A percentile compares a stretch with the other conserved stretches of the same genome.
Evolutionary conservation across 306 rosid genomes (phyloP).

Genomic region (Calophaca sinica): DNA sequence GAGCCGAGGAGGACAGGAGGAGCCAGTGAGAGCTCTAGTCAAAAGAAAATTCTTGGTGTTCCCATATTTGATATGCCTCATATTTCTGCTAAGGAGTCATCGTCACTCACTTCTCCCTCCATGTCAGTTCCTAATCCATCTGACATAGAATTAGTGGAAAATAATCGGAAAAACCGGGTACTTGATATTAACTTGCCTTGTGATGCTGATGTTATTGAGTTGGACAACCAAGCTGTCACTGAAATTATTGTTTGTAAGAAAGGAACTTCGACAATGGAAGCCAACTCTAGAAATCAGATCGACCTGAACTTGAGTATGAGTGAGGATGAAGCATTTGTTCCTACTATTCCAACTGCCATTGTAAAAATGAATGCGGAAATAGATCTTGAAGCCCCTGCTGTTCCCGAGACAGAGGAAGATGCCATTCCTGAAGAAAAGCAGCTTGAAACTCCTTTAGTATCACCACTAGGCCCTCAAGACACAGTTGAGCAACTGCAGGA

Average conservation of each 20-base stretch:
- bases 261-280: conserved; percentile 47
- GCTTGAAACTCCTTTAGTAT: conserved; percentile 47
- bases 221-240: conserved; percentile 44
- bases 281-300: conserved; percentile 62
- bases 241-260: conserved; percentile 52
- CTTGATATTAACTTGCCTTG: conserved; percentile 90
- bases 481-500: conserved; percentile 55
- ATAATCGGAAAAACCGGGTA: conserved; percentile 43
- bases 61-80: conserved; percentile 66
- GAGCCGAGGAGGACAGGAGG: conserved; percentile 58
- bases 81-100: conserved; percentile 60
- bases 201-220: conserved; percentile 63
- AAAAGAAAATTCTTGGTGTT: conserved; percentile 67
- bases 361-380: conserved; percentile 57
- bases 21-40: conserved; percentile 52
- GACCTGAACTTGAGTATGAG: conserved; percentile 81
- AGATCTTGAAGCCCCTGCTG: conserved; percentile 78
- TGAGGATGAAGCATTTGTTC: conserved; percentile 69
- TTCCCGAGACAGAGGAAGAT: conserved; percentile 66
- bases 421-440: conserved; percentile 51
- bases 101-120: conserved; percentile 54
- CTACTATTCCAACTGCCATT: conserved; percentile 43
- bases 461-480: conserved; percentile 38
- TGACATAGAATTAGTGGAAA: conserved; percentile 48
- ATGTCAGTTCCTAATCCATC: conserved; percentile 51